Conservation (phyloP, 306 rosid genomes). For the Cicer pinnatifidum region DNA sequence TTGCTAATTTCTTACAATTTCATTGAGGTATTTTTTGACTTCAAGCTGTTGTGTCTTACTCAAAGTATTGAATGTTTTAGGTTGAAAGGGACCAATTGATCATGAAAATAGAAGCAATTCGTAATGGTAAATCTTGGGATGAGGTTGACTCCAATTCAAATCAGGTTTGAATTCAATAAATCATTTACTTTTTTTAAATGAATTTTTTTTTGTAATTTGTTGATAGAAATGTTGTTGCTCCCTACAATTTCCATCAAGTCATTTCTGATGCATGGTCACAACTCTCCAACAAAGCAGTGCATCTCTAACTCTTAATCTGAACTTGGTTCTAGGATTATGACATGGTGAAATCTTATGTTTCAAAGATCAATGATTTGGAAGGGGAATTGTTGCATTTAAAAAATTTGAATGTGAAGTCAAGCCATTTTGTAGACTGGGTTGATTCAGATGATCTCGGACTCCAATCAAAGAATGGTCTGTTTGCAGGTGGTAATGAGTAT, state of each 20-base stretch:
- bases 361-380: constrained; percentile 85
- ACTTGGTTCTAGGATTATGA: constrained; percentile 68
- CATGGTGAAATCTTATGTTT: constrained; percentile 68
- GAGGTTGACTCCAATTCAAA: constrained; percentile 74
- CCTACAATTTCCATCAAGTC: neutral
- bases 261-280: constrained; percentile 12
- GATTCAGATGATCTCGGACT: constrained; percentile 68
- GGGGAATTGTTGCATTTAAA: constrained; percentile 60
- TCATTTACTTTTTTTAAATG: neutral
- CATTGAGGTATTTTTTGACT: constrained; percentile 6
- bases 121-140: constrained; percentile 93
- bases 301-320: constrained; percentile 23
- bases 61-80: constrained; percentile 49
- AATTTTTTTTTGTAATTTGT: no score
- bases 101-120: constrained; percentile 72
- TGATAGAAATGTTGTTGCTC: neutral
- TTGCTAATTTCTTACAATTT: constrained; percentile 41
- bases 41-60: constrained; percentile 34
- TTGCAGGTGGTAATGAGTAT: constrained; percentile 62
- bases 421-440: constrained; percentile 58
- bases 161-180: constrained; percentile 58
- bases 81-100: constrained; percentile 83
- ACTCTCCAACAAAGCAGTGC: constrained; percentile 5
- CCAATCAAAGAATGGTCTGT: constrained; percentile 59
- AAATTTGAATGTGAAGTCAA: constrained; percentile 50